Evolutionary conservation across 495 filamentous ascomycete genomes (phyloP).

Genomic region (Penicillium waksmanii): DNA sequence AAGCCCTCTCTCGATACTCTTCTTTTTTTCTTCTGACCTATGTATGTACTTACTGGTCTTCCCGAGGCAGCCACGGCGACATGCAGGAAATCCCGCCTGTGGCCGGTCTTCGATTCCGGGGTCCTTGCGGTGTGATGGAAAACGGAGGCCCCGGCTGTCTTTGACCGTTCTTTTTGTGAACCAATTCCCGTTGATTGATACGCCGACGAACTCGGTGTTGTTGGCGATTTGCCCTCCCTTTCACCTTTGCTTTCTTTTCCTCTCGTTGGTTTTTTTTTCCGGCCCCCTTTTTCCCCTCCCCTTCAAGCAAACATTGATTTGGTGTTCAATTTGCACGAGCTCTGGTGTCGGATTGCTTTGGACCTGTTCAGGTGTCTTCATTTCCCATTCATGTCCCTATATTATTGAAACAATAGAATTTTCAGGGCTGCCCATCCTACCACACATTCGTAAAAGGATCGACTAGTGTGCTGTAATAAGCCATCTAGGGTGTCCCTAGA

Average conservation of each 20-base stretch:
- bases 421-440: neutral
- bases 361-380: constrained; percentile 20
- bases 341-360: constrained; percentile 35
- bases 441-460: neutral
- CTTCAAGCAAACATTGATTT: constrained; percentile 32
- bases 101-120: constrained; percentile 19
- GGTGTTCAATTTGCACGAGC: constrained; percentile 37
- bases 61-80: constrained; percentile 31
- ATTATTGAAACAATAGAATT: constrained; percentile 37
- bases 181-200: constrained; percentile 24
- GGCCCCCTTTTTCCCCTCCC: constrained; percentile 12
- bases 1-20: neutral
- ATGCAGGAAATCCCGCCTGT: constrained; percentile 44
- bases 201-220: constrained; percentile 18
- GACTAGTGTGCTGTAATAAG: neutral
- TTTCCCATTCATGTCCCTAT: constrained; percentile 32
- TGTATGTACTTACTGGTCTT: neutral
- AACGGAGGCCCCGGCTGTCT: constrained; percentile 11
- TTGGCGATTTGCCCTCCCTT: constrained; percentile 19
- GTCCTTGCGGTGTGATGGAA: constrained; percentile 14
- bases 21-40: constrained; percentile 7
- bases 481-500: neutral
- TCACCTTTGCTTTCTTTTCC: constrained; percentile 11
- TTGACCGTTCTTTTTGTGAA: constrained; percentile 16
- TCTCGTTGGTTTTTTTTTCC: constrained; percentile 12